Evolutionary conservation across 352 stramenopile species (phyloP).

Genomic region (Paralagenidium karlingii): DNA sequence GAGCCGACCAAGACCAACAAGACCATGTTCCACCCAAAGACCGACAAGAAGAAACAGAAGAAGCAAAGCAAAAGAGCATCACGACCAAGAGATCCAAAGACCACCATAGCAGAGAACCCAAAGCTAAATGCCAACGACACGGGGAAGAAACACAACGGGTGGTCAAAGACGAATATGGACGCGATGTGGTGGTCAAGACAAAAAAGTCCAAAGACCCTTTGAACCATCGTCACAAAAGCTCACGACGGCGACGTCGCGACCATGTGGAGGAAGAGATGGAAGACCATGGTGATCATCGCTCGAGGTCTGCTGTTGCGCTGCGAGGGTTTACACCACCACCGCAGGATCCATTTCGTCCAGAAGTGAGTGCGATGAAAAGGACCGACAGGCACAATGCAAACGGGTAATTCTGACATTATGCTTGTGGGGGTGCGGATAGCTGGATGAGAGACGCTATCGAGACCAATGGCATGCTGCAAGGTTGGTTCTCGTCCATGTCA

Average conservation of each 20-base stretch:
- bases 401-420: not conserved
- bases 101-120: no score
- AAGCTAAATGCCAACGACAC: no score
- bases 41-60: not conserved
- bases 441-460: slow-evolving; percentile 23
- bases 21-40: no score
- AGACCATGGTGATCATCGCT: slow-evolving; percentile 5
- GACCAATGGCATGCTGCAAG: not conserved
- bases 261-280: slow-evolving; percentile 9
- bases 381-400: no score
- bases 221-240: slow-evolving; percentile 11
- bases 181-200: slow-evolving; percentile 31
- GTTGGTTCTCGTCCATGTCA: slow-evolving; percentile 4
- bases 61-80: no score
- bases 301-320: slow-evolving; percentile 10
- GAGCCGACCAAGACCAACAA: no score
- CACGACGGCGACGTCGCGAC: slow-evolving; percentile 9
- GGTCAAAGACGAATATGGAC: slow-evolving; percentile 75
- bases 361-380: slow-evolving; percentile 13
- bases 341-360: slow-evolving; percentile 41
- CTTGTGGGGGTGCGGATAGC: slow-evolving; percentile 5
- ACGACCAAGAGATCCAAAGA: no score
- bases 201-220: slow-evolving; percentile 9
- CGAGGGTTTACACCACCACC: slow-evolving; percentile 31
- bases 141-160: no score